These are phyloP conservation scores for Brassica juncea DNA, from an alignment of 345 rosid genomes.

Conservation along the genomic window DNA sequence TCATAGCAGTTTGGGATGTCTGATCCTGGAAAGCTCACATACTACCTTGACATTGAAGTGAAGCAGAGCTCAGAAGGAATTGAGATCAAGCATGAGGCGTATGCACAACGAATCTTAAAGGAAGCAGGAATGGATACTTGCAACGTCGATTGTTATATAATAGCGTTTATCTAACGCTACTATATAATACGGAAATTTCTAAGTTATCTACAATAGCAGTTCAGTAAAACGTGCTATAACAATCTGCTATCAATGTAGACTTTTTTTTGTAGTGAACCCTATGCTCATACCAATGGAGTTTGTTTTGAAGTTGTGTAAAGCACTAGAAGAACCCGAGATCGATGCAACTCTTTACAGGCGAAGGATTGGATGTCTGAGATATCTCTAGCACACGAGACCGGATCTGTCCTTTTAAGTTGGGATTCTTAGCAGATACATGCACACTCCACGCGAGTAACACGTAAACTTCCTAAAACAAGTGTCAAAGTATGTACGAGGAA, in stretches of 20 bases:
- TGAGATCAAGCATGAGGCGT: neutral
- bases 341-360: neutral
- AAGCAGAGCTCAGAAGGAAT: neutral
- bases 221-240: no score
- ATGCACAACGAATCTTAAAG: neutral
- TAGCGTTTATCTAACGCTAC: no score
- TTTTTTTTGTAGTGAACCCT: no score
- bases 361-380: neutral
- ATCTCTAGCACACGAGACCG: neutral
- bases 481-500: neutral
- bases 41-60: neutral
- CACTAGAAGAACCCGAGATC: neutral
- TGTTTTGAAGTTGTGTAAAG: neutral
- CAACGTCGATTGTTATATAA: neutral
- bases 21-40: neutral
- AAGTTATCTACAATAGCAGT: no score
- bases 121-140: neutral
- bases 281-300: neutral
- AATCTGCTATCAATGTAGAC: no score
- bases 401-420: neutral
- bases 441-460: neutral
- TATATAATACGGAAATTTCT: no score
- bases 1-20: neutral
- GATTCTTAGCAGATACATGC: neutral
- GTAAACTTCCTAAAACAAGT: neutral